Conservation (phyloP, 2,329 filamentous ascomycete species). For the Beauveria australis region DNA sequence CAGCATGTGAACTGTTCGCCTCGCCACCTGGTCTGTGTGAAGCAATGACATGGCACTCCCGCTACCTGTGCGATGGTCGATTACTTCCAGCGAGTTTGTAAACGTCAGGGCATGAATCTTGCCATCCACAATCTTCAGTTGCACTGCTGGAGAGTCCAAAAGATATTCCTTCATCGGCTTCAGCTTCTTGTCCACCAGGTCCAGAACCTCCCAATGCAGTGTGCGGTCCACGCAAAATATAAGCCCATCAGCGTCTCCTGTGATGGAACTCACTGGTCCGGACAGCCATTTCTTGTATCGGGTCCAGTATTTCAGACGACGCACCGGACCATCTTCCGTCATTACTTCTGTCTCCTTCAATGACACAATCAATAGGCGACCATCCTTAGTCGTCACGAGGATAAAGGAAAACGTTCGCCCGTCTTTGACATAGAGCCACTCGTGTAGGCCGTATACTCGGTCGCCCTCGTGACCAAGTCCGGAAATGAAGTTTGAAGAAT, state of each 20-base stretch:
- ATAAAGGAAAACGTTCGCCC: slow-evolving; percentile 55
- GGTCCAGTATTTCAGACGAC: slow-evolving; percentile 42
- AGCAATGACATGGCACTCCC: slow-evolving; percentile 29
- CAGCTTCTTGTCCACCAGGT: slow-evolving; percentile 42
- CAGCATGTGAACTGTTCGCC: slow-evolving; percentile 38
- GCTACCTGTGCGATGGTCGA: slow-evolving; percentile 37
- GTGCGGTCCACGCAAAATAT: slow-evolving; percentile 46
- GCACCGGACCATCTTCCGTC: slow-evolving; percentile 12
- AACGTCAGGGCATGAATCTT: slow-evolving; percentile 44
- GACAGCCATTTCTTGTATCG: slow-evolving; percentile 37
- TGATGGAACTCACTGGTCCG: slow-evolving; percentile 47
- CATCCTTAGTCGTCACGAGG: slow-evolving; percentile 48
- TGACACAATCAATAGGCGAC: slow-evolving; percentile 49
- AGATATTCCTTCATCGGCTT: slow-evolving; percentile 36
- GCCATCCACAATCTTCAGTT: slow-evolving; percentile 38
- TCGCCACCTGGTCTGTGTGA: slow-evolving; percentile 38
- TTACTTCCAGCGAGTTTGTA: slow-evolving; percentile 46
- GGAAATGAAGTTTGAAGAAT: slow-evolving; percentile 39
- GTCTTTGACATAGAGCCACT: slow-evolving; percentile 55
- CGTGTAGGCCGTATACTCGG: slow-evolving; percentile 50
- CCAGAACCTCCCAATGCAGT: slow-evolving; percentile 49
- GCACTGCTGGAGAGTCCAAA: slow-evolving; percentile 45
- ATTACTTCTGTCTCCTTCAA: slow-evolving; percentile 24
- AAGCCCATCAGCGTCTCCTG: slow-evolving; percentile 46
- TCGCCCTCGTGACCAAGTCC: slow-evolving; percentile 50